Evolutionary conservation across 139 green algal species (phyloP).

Genomic region (Gonium pectorale): DNA sequence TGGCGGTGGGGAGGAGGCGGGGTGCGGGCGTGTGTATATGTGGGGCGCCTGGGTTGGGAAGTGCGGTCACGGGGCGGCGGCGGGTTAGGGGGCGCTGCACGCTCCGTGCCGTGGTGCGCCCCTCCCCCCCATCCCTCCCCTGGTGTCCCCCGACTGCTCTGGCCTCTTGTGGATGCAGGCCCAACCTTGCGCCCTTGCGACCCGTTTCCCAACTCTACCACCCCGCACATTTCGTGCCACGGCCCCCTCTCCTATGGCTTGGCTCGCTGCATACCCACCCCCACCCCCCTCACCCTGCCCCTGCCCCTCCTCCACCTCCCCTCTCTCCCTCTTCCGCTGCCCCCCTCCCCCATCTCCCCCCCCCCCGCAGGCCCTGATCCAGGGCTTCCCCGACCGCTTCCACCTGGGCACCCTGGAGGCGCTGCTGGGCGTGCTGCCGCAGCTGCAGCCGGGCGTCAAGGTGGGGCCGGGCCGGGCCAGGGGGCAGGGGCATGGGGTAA

Average conservation of each 20-base stretch:
- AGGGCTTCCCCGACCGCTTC: conserved; percentile 95
- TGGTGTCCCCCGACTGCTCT: no score
- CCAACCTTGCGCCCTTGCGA: no score
- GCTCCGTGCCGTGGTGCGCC: no score
- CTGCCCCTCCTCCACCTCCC: background rate
- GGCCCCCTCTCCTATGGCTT: background rate
- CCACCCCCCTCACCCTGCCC: background rate
- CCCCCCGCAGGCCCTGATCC: conserved; percentile 46
- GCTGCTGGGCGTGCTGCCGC: conserved; percentile 86
- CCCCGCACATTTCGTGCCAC: background rate
- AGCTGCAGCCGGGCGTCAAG: conserved; percentile 89
- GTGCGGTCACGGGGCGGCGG: no score
- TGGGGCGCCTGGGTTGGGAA: no score
- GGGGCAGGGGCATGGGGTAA: background rate
- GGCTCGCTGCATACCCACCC: background rate
- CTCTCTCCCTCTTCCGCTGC: background rate
- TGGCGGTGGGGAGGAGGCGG: no score
- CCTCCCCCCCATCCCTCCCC: no score
- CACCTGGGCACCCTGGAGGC: conserved; percentile 92
- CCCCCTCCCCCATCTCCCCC: background rate
- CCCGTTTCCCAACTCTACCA: background rate
- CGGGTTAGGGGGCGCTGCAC: no score
- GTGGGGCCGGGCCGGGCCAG: conserved; percentile 39
- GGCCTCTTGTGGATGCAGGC: no score
- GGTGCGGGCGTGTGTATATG: no score